Percentiles rank a stretch among this genome's conserved stretches.
phyloP scores from a whole-genome alignment of 805 yeast species.

The Candida andamanensis region DNA sequence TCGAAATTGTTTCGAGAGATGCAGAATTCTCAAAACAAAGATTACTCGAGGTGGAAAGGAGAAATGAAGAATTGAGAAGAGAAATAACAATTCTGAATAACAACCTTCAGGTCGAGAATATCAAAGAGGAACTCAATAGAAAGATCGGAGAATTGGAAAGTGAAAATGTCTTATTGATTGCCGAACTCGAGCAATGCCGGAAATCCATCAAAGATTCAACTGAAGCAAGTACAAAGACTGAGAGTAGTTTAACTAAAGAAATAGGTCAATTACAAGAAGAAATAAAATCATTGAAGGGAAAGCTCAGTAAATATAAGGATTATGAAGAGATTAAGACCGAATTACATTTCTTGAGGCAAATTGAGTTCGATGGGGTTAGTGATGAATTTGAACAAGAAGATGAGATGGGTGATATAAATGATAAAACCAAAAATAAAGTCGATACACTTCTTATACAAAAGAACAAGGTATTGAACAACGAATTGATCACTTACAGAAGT shows the following conservation, averaged over 20 bases:
- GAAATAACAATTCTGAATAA: slow-evolving; percentile 55
- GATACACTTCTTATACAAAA: slow-evolving; percentile 63
- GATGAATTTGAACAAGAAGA: slow-evolving; percentile 28
- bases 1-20: slow-evolving; percentile 69
- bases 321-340: slow-evolving; percentile 81
- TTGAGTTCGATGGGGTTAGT: slow-evolving; percentile 60
- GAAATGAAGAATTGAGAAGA: slow-evolving; percentile 70
- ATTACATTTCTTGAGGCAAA: slow-evolving; percentile 62
- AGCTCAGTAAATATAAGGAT: slow-evolving; percentile 52
- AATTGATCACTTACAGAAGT: slow-evolving; percentile 61
- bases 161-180: slow-evolving; percentile 60
- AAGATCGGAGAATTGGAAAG: slow-evolving; percentile 56
- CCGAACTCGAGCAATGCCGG: slow-evolving; percentile 51
- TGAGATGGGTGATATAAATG: slow-evolving; percentile 24
- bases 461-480: slow-evolving; percentile 68
- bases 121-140: slow-evolving; percentile 39
- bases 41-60: slow-evolving; percentile 62
- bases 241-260: slow-evolving; percentile 42
- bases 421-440: slow-evolving; percentile 20
- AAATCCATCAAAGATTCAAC: slow-evolving; percentile 18
- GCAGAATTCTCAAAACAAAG: slow-evolving; percentile 66
- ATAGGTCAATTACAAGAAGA: slow-evolving; percentile 45
- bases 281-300: slow-evolving; percentile 43
- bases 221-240: slow-evolving; percentile 24
- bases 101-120: slow-evolving; percentile 35